Base-by-base conservation (phyloP, 768 basidiomycete species). In the Gymnopilus dilepis region DNA sequence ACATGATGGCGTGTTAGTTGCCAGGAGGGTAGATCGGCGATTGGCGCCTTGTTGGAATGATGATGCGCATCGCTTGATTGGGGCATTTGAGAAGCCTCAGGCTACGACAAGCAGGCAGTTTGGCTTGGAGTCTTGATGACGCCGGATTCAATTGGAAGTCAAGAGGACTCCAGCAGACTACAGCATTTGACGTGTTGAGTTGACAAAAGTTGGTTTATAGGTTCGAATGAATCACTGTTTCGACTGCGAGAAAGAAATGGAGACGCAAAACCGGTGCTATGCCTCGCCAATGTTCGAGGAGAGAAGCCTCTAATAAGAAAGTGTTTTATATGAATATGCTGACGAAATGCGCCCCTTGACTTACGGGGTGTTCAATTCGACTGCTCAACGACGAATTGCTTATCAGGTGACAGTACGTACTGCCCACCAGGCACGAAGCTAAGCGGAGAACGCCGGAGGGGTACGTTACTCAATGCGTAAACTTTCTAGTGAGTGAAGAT, bases 11-110 rank as follows among this genome's bases (percentile, higher is more conserved):
- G 47, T 59, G 30, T 21, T 26, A 56, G 62, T 59, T 64, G 58
- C 48, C 58, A 64, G 56, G 51, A 58, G 61, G 56, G 21, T 56
- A 60, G 63, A 66, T 63, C 61, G 65, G 65, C 47, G 52, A 66
- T 66, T 58, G 65, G 61, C 65, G 65, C 65, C 59, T 56, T 63
- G 61, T 60, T 63, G 59, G 53, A 34, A 51, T 19, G 28, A 40
- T n/a, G 40, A 26, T 34, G 37, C 47, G 37, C 47, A 26, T 51
- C n/a, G 47, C 45, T 38, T 2, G 12, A 40, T 48, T 42, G 56
- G 47, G 43, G 21, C 31, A 45, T 58, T 21, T 6, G 47, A 24
- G 43, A 30, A 26, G 13, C 40, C 28, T 28, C 33, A 57, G 31
- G 40, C n/a, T 21, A 28, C 37, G 40, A 24, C 21, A 33, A 28